A percentile compares a stretch with the other conserved stretches of the same genome.
These are phyloP conservation scores for Tylopilus sp. DNA, from an alignment of 768 basidiomycete species.

Conservation along the genomic window DNA sequence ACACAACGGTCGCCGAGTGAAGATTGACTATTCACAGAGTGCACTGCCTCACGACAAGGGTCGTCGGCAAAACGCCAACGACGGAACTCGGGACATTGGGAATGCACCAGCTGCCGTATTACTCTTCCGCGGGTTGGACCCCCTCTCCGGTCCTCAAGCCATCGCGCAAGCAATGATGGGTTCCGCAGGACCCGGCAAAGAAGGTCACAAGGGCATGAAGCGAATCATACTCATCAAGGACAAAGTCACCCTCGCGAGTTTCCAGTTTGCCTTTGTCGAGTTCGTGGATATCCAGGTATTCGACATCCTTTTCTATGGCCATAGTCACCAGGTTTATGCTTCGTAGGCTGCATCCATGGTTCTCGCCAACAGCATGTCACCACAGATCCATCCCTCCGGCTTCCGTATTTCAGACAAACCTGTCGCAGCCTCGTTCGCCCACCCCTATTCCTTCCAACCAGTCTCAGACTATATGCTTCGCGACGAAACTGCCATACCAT, in stretches of 20 bases:
- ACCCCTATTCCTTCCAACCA: conserved; percentile 85
- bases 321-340: conserved; percentile 7
- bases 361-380: conserved; percentile 83
- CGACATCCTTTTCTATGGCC: not conserved
- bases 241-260: conserved; percentile 80
- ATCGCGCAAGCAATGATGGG: conserved; percentile 80
- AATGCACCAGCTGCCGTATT: conserved; percentile 79
- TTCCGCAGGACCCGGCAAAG: conserved; percentile 73
- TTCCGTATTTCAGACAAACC: conserved; percentile 89
- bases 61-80: conserved; percentile 70
- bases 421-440: conserved; percentile 90
- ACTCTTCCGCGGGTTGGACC: conserved; percentile 88
- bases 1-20: conserved; percentile 81
- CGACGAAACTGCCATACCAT: conserved; percentile 73
- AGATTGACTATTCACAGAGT: conserved; percentile 94
- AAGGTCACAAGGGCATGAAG: conserved; percentile 83
- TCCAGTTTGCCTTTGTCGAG: conserved; percentile 94
- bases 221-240: conserved; percentile 89
- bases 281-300: conserved; percentile 79
- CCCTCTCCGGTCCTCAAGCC: conserved; percentile 82
- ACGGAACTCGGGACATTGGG: conserved; percentile 95
- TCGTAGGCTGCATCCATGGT: conserved; percentile 76
- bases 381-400: conserved; percentile 85
- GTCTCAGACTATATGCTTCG: conserved; percentile 69
- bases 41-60: conserved; percentile 69